A percentile compares a stretch with the other conserved stretches of the same genome.
These are phyloP conservation scores for Mycena maculata DNA, from an alignment of 768 basidiomycete species.

Conservation along the genomic window DNA sequence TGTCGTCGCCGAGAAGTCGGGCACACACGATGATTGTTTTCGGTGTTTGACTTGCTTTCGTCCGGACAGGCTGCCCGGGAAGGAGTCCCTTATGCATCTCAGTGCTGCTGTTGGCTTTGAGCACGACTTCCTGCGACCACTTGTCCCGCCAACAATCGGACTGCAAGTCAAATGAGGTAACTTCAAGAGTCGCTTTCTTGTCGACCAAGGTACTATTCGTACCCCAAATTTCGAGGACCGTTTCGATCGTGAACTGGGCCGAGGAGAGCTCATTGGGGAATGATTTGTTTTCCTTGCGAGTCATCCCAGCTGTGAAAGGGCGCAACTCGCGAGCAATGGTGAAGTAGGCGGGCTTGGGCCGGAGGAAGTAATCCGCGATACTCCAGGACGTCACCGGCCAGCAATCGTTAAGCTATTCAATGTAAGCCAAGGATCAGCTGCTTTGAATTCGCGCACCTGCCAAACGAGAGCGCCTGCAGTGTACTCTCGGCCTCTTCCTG, in stretches of 20 bases:
- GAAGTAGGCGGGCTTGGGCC: slow-evolving; percentile 94
- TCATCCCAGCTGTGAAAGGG: slow-evolving; percentile 85
- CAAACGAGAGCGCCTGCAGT: slow-evolving; percentile 94
- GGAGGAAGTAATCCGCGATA: slow-evolving; percentile 92
- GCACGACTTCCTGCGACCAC: slow-evolving; percentile 61
- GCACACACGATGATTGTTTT: slow-evolving; percentile 78
- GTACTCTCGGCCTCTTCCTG: slow-evolving; percentile 85
- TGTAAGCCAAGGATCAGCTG: not conserved
- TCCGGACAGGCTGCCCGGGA: slow-evolving; percentile 80
- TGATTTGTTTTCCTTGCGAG: slow-evolving; percentile 76
- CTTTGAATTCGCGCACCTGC: slow-evolving; percentile 69
- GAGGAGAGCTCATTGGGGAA: slow-evolving; percentile 71
- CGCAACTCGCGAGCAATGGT: slow-evolving; percentile 87
- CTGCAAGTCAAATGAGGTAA: slow-evolving; percentile 71
- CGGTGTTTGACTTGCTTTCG: slow-evolving; percentile 71
- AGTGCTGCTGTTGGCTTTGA: slow-evolving; percentile 82
- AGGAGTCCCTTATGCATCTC: slow-evolving; percentile 82
- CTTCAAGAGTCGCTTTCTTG: slow-evolving; percentile 71
- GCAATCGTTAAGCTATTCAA: slow-evolving; percentile 81
- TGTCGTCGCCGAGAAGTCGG: slow-evolving; percentile 67
- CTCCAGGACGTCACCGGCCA: slow-evolving; percentile 97
- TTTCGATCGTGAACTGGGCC: slow-evolving; percentile 74
- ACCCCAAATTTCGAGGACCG: slow-evolving; percentile 85
- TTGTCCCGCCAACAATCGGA: slow-evolving; percentile 67
- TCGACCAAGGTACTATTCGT: slow-evolving; percentile 79